Conservation (phyloP, 768 basidiomycete species). For the Galerina sulciceps region DNA sequence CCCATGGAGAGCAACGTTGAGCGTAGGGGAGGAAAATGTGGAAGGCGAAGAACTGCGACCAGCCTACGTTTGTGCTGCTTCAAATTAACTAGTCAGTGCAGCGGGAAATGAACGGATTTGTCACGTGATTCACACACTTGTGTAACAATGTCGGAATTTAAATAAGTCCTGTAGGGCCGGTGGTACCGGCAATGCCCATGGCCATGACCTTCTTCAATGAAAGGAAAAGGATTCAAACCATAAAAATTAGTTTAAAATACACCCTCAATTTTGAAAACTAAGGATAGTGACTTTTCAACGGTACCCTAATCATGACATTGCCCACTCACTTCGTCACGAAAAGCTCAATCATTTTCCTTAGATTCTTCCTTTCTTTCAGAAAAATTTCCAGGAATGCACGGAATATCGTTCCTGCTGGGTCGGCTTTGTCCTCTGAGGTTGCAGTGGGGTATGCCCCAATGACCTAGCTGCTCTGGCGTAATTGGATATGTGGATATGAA, state of each 20-base stretch:
- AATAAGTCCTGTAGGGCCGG: no score
- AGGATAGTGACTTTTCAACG: no score
- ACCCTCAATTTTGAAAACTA: no score
- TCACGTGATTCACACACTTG: neutral
- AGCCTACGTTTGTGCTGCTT: neutral
- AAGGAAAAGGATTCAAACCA: no score
- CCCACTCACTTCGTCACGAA: no score
- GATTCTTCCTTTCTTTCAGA: neutral
- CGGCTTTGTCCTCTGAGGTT: neutral
- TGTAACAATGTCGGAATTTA: no score
- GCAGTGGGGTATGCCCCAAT: constrained; percentile 8
- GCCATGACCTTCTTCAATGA: no score
- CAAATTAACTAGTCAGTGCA: neutral
- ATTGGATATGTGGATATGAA: constrained; percentile 11
- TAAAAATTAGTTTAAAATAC: no score
- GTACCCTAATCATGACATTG: no score
- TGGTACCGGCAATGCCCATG: no score
- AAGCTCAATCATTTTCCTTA: neutral
- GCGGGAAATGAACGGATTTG: neutral
- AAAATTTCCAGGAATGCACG: constrained; percentile 1
- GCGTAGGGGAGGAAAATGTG: constrained; percentile 8
- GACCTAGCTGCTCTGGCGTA: constrained; percentile 3
- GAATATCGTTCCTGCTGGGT: neutral
- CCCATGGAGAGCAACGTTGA: constrained; percentile 54
- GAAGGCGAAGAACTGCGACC: constrained; percentile 13